Percentiles rank a stretch among this genome's conserved stretches.
phyloP scores from a whole-genome alignment of 257 asterid species.

The Asclepias syriaca region DNA sequence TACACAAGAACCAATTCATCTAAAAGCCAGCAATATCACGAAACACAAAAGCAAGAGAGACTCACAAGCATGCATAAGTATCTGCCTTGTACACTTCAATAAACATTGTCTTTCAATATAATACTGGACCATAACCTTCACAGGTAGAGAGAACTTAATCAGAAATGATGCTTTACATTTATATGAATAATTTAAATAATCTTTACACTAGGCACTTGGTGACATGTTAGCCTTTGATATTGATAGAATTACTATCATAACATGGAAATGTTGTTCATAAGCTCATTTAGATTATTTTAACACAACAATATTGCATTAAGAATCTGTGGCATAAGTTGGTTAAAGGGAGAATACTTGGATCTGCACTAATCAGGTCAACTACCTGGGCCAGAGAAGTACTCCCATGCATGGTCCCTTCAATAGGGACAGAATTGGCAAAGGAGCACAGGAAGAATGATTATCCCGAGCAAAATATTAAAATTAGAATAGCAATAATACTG shows the following conservation, averaged over 20 bases:
- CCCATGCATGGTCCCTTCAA: background rate
- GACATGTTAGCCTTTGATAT: background rate
- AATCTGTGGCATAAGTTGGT: background rate
- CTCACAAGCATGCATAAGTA: constrained; percentile 78
- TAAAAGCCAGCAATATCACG: constrained; percentile 1
- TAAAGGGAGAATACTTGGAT: background rate
- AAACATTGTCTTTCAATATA: constrained; percentile 79
- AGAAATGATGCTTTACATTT: background rate
- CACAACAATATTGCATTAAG: background rate
- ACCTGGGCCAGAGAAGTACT: background rate
- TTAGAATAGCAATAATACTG: background rate
- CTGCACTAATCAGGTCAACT: background rate
- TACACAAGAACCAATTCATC: background rate
- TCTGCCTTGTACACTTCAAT: constrained; percentile 84
- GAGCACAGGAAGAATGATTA: background rate
- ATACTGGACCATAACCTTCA: constrained; percentile 74
- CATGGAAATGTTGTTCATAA: background rate
- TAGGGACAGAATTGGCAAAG: background rate
- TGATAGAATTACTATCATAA: background rate
- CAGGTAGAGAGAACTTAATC: constrained; percentile 2
- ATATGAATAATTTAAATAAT: background rate
- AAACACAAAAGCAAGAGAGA: constrained; percentile 22
- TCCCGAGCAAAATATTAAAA: background rate
- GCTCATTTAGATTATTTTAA: background rate
- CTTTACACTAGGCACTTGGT: background rate